Evolutionary conservation across 805 yeast genomes (phyloP).

Genomic region (Teunomyces pallodes): DNA sequence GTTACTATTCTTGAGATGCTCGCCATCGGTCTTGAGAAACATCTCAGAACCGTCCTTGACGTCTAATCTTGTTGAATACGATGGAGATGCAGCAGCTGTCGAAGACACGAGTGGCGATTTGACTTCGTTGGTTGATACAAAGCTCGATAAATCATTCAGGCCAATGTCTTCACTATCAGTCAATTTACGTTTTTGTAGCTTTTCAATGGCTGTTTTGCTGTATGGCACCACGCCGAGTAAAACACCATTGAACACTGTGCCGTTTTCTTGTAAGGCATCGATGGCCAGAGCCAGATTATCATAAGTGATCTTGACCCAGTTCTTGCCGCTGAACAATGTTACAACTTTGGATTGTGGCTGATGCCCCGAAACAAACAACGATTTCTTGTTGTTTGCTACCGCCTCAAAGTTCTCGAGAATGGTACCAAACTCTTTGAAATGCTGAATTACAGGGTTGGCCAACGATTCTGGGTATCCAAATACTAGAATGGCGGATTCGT

Average conservation of each 20-base stretch:
- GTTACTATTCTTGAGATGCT: conserved; percentile 16
- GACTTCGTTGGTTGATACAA: conserved; percentile 6
- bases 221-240: conserved; percentile 71
- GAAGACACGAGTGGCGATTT: background rate
- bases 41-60: conserved; percentile 40
- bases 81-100: background rate
- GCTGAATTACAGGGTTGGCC: conserved; percentile 63
- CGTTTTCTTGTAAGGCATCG: conserved; percentile 84
- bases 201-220: conserved; percentile 57
- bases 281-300: conserved; percentile 70
- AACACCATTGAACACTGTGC: conserved; percentile 63
- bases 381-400: conserved; percentile 11
- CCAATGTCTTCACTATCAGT: conserved; percentile 49
- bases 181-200: conserved; percentile 47
- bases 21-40: conserved; percentile 29
- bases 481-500: conserved; percentile 71
- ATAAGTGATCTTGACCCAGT: conserved; percentile 91
- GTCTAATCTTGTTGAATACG: conserved; percentile 30
- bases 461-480: conserved; percentile 85
- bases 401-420: conserved; percentile 71
- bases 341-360: conserved; percentile 18
- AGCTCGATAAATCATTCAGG: conserved; percentile 18
- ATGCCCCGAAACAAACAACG: conserved; percentile 3
- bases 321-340: conserved; percentile 80
- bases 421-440: conserved; percentile 75